Evolutionary conservation across 1,284 basidiomycete genomes (phyloP), one percentile per base, ranked within the genome.

Genomic region (Cryptococcus deneoformans): DNA sequence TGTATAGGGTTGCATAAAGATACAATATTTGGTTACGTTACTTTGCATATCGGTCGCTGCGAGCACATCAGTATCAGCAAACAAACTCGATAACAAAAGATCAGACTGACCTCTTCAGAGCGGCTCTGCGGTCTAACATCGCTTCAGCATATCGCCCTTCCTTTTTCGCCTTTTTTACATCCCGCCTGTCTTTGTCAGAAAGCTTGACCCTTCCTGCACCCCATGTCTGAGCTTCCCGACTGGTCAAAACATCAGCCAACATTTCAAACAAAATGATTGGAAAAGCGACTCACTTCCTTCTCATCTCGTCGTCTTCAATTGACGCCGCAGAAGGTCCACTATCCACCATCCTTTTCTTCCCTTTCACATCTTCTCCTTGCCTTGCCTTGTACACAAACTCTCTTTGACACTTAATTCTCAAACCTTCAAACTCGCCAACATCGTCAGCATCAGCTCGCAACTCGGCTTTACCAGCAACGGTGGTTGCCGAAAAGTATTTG

Each of bases 91-190:
- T 6, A 12, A 29, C 2, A 44, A 10, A 52, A 37, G 49, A 2
- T n/a, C 29, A 44, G 37, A 77, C 81, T 48, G 57, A 90, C 92
- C 92, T 95, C 79, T 97, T 97, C 59, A 96, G 82, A 73, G 95
- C 95, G 6, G 89, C 82, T 56, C 93, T 83, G 35, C 92, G 84
- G 69, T 97, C 91, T 48, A 97, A 81, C 78, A 97, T 79, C 3
- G 89, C 89, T 75, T 97, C 93, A 1, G 90, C 87, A 14, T 96
- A 74, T 39, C 88, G 83, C 2, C 94, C 94, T 63, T 96, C 91
- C 75, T 92, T 89, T 61, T 83, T 82, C 11, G 92, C 92, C 57
- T 84, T 84, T 75, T 91, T 92, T 54, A 97, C 82, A 83, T 84
- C 85, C 1, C 69, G 72, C 2, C 91, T 88, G 53, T 77, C 77